Base-by-base conservation (phyloP, 805 yeast genomes). In the Saccharomyces paradoxus region DNA sequence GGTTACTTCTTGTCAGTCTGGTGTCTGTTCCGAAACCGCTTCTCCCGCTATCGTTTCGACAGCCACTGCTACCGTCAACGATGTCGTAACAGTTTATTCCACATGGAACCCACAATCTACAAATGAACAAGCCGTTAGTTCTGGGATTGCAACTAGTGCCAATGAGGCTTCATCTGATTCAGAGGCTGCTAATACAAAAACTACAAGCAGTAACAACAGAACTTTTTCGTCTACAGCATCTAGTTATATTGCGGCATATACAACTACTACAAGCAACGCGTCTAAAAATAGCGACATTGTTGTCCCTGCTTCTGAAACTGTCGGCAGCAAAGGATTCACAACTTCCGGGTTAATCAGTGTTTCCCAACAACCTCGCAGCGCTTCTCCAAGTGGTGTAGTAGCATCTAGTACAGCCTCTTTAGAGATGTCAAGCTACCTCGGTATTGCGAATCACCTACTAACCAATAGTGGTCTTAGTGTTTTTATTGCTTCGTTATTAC, bases 71-170 rank as follows among this genome's bases (percentile, higher is more conserved):
- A 65, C 71, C 50, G 55, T 61, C 22, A 50, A 57, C 57, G 70
- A 69, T 57, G 63, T 63, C 53, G 70, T 70, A 54, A 67, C 71
- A 47, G 62, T 60, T 51, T 66, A 63, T 67, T 66, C 70, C 58
- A 68, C 72, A 56, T 56, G 59, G 61, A 56, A 58, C 17, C 58
- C 61, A 58, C 48, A 53, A 51, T 59, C 68, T 57, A 61, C 66
- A 59, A 52, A 55, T 10, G 55, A 58, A 4, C 49, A 50, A 21
- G 53, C 55, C 4, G 54, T 59, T 53, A 60, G 60, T 6, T 63
- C 67, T 4, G 50, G 57, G 14, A 56, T 60, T 9, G 55, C 61
- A 6, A 56, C 56, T 53, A 60, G 59, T 8, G 63, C 66, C 5
- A 50, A 56, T 21, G 58, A 64, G 17, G 50, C 56, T 2, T 61